Conservation (phyloP, 768 basidiomycete genomes). For the Agrocybe pediades region DNA sequence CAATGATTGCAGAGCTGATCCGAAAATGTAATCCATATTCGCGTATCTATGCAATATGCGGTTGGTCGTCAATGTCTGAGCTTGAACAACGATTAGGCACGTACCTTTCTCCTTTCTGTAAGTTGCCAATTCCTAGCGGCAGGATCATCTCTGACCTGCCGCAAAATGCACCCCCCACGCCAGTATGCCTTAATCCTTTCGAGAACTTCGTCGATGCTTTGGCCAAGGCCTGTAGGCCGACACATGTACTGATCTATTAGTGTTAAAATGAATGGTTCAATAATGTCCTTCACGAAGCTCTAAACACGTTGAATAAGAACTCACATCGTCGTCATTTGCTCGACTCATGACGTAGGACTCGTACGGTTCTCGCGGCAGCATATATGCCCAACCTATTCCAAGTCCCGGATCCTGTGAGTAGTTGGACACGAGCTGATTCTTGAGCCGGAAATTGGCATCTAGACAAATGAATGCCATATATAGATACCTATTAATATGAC, state of each 20-base stretch:
- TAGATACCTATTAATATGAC: neutral
- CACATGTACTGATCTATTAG: constrained; percentile 27
- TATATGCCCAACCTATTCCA: constrained; percentile 1
- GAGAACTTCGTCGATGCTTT: constrained; percentile 24
- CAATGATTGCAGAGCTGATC: neutral
- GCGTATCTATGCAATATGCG: constrained; percentile 23
- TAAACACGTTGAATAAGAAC: neutral
- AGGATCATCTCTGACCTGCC: constrained; percentile 23
- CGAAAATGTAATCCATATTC: constrained; percentile 28
- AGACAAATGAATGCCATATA: neutral
- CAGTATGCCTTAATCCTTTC: constrained; percentile 21
- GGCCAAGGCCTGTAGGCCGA: constrained; percentile 25
- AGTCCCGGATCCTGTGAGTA: constrained; percentile 4
- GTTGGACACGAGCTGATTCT: constrained; percentile 5
- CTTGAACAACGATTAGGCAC: neutral
- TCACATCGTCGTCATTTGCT: constrained; percentile 8
- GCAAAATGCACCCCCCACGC: constrained; percentile 24
- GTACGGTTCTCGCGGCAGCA: neutral
- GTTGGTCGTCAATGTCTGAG: too few species aligned
- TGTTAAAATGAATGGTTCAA: neutral
- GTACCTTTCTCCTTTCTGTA: constrained; percentile 33
- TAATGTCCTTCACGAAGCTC: too few species aligned
- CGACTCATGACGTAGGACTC: neutral
- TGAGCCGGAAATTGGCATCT: neutral
- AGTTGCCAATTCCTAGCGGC: constrained; percentile 26